Evolutionary conservation across 345 rosid species (phyloP), one percentile per base, ranked within the genome.

Genomic region (Brassica incana): DNA sequence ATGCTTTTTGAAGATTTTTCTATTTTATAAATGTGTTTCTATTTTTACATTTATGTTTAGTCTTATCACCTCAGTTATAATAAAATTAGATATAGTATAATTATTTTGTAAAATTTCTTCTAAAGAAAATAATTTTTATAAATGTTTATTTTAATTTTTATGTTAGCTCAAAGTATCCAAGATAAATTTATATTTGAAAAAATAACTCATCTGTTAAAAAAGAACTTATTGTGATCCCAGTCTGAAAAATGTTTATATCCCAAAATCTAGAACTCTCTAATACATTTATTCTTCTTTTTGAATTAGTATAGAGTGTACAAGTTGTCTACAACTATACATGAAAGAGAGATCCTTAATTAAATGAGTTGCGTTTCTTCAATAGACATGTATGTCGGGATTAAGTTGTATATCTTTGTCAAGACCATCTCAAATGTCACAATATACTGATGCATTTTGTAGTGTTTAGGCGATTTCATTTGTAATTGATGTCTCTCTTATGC

Each of bases 331-430:
- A 67, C 65, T 20, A 67, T 29, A 32, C 32, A 72, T 73, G 69
- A 73, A 59, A 20, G 23, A 20, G 23, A 48, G 35, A 8, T 64
- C 67, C 50, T 4, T 20, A 56, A 7, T 10, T 65, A 58, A 20
- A 2, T 69, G 70, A 74, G 33, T 79, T 79, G 59, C 59, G 66
- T 79, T 48, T 62, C 56, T 36, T 30, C 30, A 9, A 64, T 69
- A 75, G 67, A 56, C 67, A 75, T 69, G 65, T 29, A 74, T 75
- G 79, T 75, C 72, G 72, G 67, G 30, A 64, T 70, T 61, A 69
- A 74, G 75, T 74, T 80, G 75, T 74, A 69, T 74, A 80, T 80
- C 79, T 80, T 74, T 80, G 59, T 74, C 75, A 74, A 69, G 54
- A 73, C 78, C 74, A 67, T 73, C 74, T 61, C 65, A 73, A 80